Base-by-base conservation (phyloP, 139 green algal species). In the Asterochloris erici region DNA sequence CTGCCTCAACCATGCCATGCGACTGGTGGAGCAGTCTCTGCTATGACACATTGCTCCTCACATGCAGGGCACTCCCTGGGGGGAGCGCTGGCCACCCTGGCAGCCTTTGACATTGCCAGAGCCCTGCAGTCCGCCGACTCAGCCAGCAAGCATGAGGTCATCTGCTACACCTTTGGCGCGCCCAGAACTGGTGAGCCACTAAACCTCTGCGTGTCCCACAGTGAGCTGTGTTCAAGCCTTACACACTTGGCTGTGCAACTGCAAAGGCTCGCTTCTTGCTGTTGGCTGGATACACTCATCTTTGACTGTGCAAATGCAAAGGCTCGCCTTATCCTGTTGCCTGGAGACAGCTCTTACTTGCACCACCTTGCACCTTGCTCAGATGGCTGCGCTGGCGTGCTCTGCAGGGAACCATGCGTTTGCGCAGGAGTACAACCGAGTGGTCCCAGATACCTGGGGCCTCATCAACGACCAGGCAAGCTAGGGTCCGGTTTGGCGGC, bases 141-240 rank as follows among this genome's bases (percentile, higher is more conserved):
- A 11, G 38, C 38, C 38, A 73, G 28, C 27, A 26, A 54, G 16
- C 28, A 64, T 1, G 15, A 77, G 16, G 47, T 86, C 28, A 64
- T 84, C 12, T 88, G 94, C 74, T 96, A 96, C 87, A 95, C 85
- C 19, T 98, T 90, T 86, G 94, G 94, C 64, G 90, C 87, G 0
- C 94, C 94, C 11, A 89, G 93, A 9, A 79, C 69, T 15, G 94
- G 94, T 78, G 38, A 54, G 4, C 38, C 2, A 10, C 38, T 54
- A 6, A 96, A 96, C 81, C 38, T 54, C 38, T 54, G 38, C 38
- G n/a, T n/a, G n/a, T n/a, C n/a, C n/a, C n/a, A n/a, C n/a, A n/a
- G n/a, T n/a, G n/a, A n/a, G n/a, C n/a, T n/a, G n/a, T n/a, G n/a
- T n/a, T n/a, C n/a, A 54, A 54, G 38, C 38, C 2, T 6, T 54